Evolutionary conservation across 2,329 filamentous ascomycete genomes (phyloP), one percentile per base, ranked within the genome.

Genomic region (Venturia oleaginea): DNA sequence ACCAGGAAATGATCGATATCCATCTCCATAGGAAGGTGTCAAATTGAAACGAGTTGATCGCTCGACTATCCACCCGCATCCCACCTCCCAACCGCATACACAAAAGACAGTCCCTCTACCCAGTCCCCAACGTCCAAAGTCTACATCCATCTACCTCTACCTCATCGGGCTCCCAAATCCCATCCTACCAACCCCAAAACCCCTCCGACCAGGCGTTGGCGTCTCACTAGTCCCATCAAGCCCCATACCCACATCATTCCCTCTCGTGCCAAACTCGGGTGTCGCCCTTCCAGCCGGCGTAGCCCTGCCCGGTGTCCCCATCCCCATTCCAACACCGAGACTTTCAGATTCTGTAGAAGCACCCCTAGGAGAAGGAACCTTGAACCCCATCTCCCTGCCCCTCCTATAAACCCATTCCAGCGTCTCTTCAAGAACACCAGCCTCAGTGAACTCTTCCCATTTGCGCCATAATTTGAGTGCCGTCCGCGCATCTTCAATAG

Each of bases 401-500:
- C 84, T 71, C 75, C 80, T 71, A 76, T 96, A 97, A 8, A 97
- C 91, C 70, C 96, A 91, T 72, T 92, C 86, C 59, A 97, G 82
- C 79, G 94, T 94, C 42, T 85, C 80, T 70, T 94, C 87, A 62
- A 96, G 78, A 19, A 96, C 86, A 0, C 92, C 93, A 0, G 91
- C 91, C 69, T 95, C 91, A 62, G 88, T 81, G 71, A 90, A 97
- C 76, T 97, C 92, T 67, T 91, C 83, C 75, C 92, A 97, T 74
- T 96, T 97, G 55, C 89, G 84, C 83, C 85, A 99, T 10, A 99
- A 80, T 73, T 91, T 90, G 48, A 97, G 81, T 0, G 95, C 94
- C 48, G 93, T 97, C 32, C 89, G 84, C 0, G 94, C 92, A 74
- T 99, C 94, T 75, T 97, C 94, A 69, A 99, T 95, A 13, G 89